A percentile compares a stretch with the other conserved stretches of the same genome.
phyloP scores from a whole-genome alignment of 768 basidiomycete species.

The Kockovaella imperatae region DNA sequence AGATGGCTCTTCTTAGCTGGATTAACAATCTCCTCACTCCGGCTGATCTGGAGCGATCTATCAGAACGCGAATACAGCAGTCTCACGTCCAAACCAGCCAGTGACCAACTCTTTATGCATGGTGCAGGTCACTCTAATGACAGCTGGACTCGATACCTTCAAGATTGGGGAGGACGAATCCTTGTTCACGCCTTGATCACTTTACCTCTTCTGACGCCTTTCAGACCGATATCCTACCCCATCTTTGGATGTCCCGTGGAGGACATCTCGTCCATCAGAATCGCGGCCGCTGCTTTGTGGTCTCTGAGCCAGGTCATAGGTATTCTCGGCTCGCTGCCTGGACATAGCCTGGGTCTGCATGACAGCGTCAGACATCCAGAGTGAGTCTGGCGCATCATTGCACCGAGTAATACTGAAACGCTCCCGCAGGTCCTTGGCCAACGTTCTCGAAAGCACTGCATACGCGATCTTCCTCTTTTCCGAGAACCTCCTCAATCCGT shows the following conservation, averaged over 20 bases:
- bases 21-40: constrained; percentile 19
- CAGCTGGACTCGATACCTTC: constrained; percentile 7
- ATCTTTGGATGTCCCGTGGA: constrained; percentile 3
- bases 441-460: constrained; percentile 17
- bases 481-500: constrained; percentile 23
- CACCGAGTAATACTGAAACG: background rate
- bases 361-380: constrained; percentile 34
- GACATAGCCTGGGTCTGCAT: too few relatives aligned
- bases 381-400: constrained; percentile 7
- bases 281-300: constrained; percentile 19
- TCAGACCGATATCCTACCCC: constrained; percentile 5
- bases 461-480: constrained; percentile 28
- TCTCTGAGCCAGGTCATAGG: constrained; percentile 7
- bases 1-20: constrained; percentile 21
- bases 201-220: constrained; percentile 22
- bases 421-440: constrained; percentile 25
- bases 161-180: constrained; percentile 19
- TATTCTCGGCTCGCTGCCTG: too few relatives aligned
- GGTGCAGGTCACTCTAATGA: too few relatives aligned
- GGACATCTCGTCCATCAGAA: background rate
- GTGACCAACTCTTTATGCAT: too few relatives aligned
- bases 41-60: constrained; percentile 14
- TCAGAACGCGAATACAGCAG: constrained; percentile 12
- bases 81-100: constrained; percentile 3
- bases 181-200: constrained; percentile 28